Conservation (phyloP, 805 yeast species). For the Candida vaughaniae region DNA sequence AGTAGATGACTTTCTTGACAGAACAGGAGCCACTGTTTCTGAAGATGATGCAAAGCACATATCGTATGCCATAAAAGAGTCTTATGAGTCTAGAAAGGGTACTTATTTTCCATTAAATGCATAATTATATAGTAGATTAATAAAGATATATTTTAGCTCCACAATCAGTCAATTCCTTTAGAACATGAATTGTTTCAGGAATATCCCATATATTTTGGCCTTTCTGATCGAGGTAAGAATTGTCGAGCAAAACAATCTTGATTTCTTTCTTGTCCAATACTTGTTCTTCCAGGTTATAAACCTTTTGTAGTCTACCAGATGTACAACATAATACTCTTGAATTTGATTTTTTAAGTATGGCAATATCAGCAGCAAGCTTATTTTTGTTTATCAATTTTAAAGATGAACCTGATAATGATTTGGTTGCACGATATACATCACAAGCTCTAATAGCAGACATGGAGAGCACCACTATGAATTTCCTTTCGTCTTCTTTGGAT, state of each 20-base stretch:
- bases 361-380: constrained; percentile 62
- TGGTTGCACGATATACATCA: constrained; percentile 69
- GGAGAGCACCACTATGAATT: constrained; percentile 54
- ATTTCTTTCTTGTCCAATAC: constrained; percentile 44
- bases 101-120: constrained; percentile 24
- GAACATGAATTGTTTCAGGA: constrained; percentile 41
- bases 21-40: too few species aligned
- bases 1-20: too few species aligned
- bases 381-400: constrained; percentile 75
- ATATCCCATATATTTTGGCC: constrained; percentile 60
- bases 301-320: constrained; percentile 55
- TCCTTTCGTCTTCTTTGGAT: constrained; percentile 28
- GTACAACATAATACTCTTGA: constrained; percentile 61
- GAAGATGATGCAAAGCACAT: too few species aligned
- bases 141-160: constrained; percentile 55
- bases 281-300: constrained; percentile 43
- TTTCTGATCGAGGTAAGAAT: constrained; percentile 60
- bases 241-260: constrained; percentile 57
- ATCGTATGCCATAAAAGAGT: constrained; percentile 25
- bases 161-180: constrained; percentile 40
- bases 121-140: constrained; percentile 11
- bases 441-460: constrained; percentile 87
- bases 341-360: constrained; percentile 40
- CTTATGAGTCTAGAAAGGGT: constrained; percentile 26
- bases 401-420: constrained; percentile 50